Evolutionary conservation across 495 filamentous ascomycete species (phyloP), one percentile per base, ranked within the genome.

Genomic region (Aspergillus biplanus): DNA sequence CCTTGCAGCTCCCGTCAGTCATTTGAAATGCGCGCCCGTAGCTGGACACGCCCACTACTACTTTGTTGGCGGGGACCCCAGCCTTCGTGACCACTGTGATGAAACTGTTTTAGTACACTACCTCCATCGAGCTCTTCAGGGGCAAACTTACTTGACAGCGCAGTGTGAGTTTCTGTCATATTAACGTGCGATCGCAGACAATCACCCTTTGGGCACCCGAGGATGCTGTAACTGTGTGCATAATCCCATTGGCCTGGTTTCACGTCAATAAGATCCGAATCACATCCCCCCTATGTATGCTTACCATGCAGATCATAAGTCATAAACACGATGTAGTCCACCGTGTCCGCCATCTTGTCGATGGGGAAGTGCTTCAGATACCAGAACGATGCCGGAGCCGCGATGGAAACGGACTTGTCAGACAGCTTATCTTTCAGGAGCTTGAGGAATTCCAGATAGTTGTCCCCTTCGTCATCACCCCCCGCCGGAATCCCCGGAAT

Each of bases 71-170:
- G 0, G 72, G 73, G 1, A 80, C 77, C 9, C 80, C 80, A 1
- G 80, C 80, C 56, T 85, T 85, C 47, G 82, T 83, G 21, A 84
- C 39, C 78, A 83, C 21, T 27, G 2, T 27, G 2, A 27, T 1
- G 1, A 27, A 27, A 27, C 21, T 1, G 2, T 2, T 2, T 27
- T 27, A 27, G 21, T 2, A 27, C 21, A 27, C n/a, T n/a, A n/a
- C n/a, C n/a, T n/a, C n/a, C n/a, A n/a, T n/a, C n/a, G n/a, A n/a
- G n/a, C n/a, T n/a, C n/a, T n/a, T n/a, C n/a, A n/a, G n/a, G n/a
- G n/a, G n/a, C n/a, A n/a, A 27, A 27, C 21, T 27, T 27, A 27
- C 21, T 81, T 12, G 69, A 58, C 1, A 84, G 65, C 3, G 74
- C 67, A 35, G 69, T 50, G 8, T 58, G 50, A 2, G 76, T 82